Evolutionary conservation across 2,329 filamentous ascomycete species (phyloP), one percentile per base, ranked within the genome.

Genomic region (Fusarium equiseti): DNA sequence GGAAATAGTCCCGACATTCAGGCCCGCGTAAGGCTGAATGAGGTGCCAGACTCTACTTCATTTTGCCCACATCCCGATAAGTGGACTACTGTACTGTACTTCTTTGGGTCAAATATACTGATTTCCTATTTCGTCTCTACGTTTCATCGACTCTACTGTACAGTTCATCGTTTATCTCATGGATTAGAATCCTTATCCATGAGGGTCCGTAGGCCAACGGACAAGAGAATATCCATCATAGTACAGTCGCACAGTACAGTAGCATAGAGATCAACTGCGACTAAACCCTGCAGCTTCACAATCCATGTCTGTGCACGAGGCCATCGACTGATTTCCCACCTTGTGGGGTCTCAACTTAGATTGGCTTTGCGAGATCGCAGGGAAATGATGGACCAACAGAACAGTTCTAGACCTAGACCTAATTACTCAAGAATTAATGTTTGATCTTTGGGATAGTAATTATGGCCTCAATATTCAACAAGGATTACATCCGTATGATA

Each of bases 21-120:
- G 72, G 72, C 50, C 35, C n/a, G 50, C 66, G 26, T 74, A 73
- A 74, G 57, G 56, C 65, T 69, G 66, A 69, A 50, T 35, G n/a
- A 38, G n/a, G 35, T 42, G 8, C 31, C 31, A 13, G 29, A 31
- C 29, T 31, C 29, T 62, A 62, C 59, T 46, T 48, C 45, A 40
- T 22, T 40, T 20, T 38, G 27, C 20, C 46, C 46, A 53, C 46
- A 53, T 46, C 29, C 40, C 22, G 20, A 45, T 31, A 22, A 27
- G 45, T 48, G 60, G 22, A 42, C 29, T 49, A 27, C 20, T 20
- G 20, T 20, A 20, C 20, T 20, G 20, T 20, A 20, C 6, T 38
- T 46, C 29, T 49, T 50, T 35, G 32, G n/a, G 31, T 26, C 13
- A 40, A 43, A n/a, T 49, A 48, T 9, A 64, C 50, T 45, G 35